Base-by-base conservation (phyloP, 805 yeast genomes). In the Metschnikowia lochheadii region DNA sequence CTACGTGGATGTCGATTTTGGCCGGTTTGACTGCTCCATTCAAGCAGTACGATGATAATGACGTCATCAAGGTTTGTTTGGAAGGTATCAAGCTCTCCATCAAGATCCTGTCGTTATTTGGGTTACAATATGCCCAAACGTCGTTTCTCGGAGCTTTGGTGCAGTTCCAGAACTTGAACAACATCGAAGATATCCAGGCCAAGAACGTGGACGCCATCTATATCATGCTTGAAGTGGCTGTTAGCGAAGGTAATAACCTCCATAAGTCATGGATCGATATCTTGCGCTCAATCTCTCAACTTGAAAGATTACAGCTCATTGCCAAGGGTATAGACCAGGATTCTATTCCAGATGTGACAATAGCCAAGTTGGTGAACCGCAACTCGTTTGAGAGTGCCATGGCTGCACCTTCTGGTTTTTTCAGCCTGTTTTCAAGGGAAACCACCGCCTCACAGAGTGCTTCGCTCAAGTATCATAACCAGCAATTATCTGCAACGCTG, bases 1-100 rank as follows among this genome's bases (percentile, higher is more conserved):
- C 89, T 15, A 72, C 87, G 40, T 94, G 99, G 99, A 91, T 95
- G 97, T 89, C 97, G 0, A 81, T 94, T 44, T 76, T 94, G 57
- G 98, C 98, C 6, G 97, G 96, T 0, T 75, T 94, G 45, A 90
- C 97, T 0, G 92, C 95, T 3, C 96, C 97, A 5, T 90, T 91
- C 73, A 89, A 86, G 63, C 97, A 89, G 49, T 84, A 85, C 55
- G 90, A 87, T 57, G 94, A 88, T 57, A 78, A 76, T 18, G 89
- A 84, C 49, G 78, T 86, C 10, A 79, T 87, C 3, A 79, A 75
- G 45, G 68, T 78, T 7, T 85, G 97, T 58, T 69, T 94, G 48
- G 96, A 89, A 56, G 99, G 99, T 20, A 80, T 94, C 57, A 84
- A 84, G 59, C 70, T 89, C 34, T 84, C 97, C 1, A 83, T 90